Base-by-base conservation (phyloP, 2,329 filamentous ascomycete species). In the Pestalotiopsis sp. region DNA sequence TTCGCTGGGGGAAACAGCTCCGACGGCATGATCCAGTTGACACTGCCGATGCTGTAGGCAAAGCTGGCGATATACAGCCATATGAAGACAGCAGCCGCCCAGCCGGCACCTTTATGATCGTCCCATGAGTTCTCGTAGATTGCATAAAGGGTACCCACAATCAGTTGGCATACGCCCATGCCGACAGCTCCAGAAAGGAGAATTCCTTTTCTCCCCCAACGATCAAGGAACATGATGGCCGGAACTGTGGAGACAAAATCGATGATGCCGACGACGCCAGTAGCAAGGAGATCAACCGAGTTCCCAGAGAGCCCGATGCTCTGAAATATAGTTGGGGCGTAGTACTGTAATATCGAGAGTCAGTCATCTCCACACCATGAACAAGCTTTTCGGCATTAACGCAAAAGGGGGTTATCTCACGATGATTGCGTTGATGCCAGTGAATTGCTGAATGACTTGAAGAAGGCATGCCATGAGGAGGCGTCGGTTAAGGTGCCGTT, bases 231-330 rank as follows among this genome's bases (percentile, higher is more conserved):
- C 56, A 81, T 70, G 1, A 76, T 71, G 0, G 80, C 80, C 0
- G 81, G 80, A 0, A 82, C 66, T 0, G 80, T 81, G 14, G 75
- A 76, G 22, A 88, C 73, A 57, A 82, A 84, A 78, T 87, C 87
- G 5, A 86, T 82, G 38, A 89, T 84, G 17, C 87, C 87, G 22
- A 85, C 84, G 0, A 89, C 86, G 6, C 86, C 87, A 1, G 87
- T 88, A 1, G 87, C 86, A 13, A 89, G 77, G 0, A 89, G 79
- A 0, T 73, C 60, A 69, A 83, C 76, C 69, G 85, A 78, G 61
- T 83, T 83, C 2, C 75, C 75, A 0, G 76, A 74, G 0, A 84
- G 75, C 0, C 83, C 83, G 1, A 85, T 73, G 60, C 81, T 79
- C 0, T 68, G 71, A 70, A 85, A 85, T 17, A 85, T 83, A 1